phyloP scores from a whole-genome alignment of 1,284 basidiomycete species.

The Ceratorhiza oryzae-sativae region DNA sequence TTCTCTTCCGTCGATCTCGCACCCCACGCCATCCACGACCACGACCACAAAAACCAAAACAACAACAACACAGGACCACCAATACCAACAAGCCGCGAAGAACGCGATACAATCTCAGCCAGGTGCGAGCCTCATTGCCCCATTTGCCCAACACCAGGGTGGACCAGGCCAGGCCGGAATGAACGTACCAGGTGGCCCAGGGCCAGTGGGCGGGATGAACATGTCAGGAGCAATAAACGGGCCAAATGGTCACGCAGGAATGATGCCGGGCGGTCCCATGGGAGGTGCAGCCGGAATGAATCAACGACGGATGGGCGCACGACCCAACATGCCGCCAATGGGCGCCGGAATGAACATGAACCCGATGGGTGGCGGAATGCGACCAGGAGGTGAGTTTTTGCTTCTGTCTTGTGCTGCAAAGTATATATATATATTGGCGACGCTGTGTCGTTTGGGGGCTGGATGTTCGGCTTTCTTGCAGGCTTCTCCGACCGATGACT shows the following conservation, averaged over 20 bases:
- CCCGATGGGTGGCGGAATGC: slow-evolving; percentile 2
- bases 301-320: not conserved
- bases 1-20: not conserved
- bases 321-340: slow-evolving; percentile 15
- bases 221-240: not conserved
- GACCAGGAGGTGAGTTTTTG: slow-evolving; percentile 28
- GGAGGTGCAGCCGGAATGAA: slow-evolving; percentile 4
- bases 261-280: slow-evolving; percentile 20
- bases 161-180: not conserved
- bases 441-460: too few relatives aligned
- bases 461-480: too few relatives aligned
- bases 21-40: too few relatives aligned
- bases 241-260: not conserved
- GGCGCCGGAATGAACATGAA: not conserved
- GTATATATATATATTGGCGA: too few relatives aligned
- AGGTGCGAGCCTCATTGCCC: slow-evolving; percentile 27
- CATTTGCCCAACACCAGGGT: slow-evolving; percentile 17
- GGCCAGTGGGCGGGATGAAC: not conserved
- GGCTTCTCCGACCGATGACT: too few relatives aligned
- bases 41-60: too few relatives aligned
- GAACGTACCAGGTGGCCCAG: slow-evolving; percentile 10
- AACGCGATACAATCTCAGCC: slow-evolving; percentile 31
- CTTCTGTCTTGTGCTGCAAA: not conserved
- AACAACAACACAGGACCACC: slow-evolving; percentile 7
- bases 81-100: slow-evolving; percentile 25